A percentile compares a stretch with the other conserved stretches of the same genome.
Conservation (phyloP, 2,329 filamentous ascomycete species). For the Calonectria honghensis region DNA sequence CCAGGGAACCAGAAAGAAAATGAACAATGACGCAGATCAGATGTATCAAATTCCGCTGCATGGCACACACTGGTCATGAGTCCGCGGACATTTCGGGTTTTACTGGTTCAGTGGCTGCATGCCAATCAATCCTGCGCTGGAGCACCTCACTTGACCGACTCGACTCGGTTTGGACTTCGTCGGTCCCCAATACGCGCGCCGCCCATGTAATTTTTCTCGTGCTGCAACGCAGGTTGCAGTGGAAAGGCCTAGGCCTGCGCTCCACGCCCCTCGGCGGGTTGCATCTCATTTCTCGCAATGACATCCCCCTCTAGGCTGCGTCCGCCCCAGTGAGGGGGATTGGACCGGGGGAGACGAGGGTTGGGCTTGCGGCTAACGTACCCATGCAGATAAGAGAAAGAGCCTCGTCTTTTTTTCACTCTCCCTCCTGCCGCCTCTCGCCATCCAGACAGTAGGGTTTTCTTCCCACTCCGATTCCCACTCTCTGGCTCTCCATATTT, state of each 20-base stretch:
- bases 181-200: slow-evolving; percentile 2
- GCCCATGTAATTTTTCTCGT: background rate
- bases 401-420: slow-evolving; percentile 4
- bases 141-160: slow-evolving; percentile 13
- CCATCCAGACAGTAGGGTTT: background rate
- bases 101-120: background rate
- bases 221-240: slow-evolving; percentile 6
- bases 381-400: slow-evolving; percentile 20
- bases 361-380: slow-evolving; percentile 14
- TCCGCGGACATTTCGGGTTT: background rate
- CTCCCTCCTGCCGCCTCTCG: background rate
- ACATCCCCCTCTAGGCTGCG: slow-evolving; percentile 15
- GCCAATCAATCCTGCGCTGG: slow-evolving; percentile 9
- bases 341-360: slow-evolving; percentile 20
- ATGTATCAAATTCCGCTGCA: slow-evolving; percentile 24
- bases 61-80: background rate
- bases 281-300: slow-evolving; percentile 25
- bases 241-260: background rate
- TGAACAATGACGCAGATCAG: slow-evolving; percentile 22
- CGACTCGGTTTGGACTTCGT: background rate
- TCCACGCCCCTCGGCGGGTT: slow-evolving; percentile 18
- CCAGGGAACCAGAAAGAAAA: background rate
- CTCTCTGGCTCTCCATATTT: slow-evolving; percentile 7
- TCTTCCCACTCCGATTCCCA: slow-evolving; percentile 5
- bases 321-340: slow-evolving; percentile 22